phyloP scores from a whole-genome alignment of 1,139 yeast genomes.

The Saccharomyces hybrid region DNA sequence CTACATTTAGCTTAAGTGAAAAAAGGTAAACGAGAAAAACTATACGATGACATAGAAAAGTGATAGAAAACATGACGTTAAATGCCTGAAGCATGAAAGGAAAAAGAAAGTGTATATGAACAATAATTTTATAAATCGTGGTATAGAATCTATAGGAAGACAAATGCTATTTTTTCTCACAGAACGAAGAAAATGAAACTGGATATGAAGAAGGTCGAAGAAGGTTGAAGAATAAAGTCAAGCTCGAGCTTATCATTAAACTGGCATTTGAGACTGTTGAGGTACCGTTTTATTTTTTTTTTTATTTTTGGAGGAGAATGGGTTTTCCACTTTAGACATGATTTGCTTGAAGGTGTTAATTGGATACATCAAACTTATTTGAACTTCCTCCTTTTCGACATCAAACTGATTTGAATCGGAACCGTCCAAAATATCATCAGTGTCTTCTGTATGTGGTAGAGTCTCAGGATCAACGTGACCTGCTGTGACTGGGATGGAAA shows the following conservation, averaged over 20 bases:
- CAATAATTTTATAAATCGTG: too few relatives aligned
- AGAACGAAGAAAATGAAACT: too few relatives aligned
- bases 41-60: too few relatives aligned
- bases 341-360: neutral
- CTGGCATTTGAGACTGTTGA: neutral
- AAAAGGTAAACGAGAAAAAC: too few relatives aligned
- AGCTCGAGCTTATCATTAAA: neutral
- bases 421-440: neutral
- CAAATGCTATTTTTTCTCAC: too few relatives aligned
- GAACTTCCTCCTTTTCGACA: neutral
- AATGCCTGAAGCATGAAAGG: too few relatives aligned
- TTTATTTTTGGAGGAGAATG: neutral
- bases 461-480: slow-evolving; percentile 17
- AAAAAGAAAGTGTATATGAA: too few relatives aligned
- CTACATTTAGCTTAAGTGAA: too few relatives aligned
- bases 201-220: too few relatives aligned
- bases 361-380: neutral
- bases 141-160: too few relatives aligned
- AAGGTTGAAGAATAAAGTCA: neutral
- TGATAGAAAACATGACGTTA: too few relatives aligned
- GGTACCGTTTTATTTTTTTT: neutral
- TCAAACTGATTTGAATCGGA: neutral
- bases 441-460: neutral
- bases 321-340: neutral
- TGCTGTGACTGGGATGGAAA: slow-evolving; percentile 19